Base-by-base conservation (phyloP, 768 basidiomycete species). In the Hygrophorus pudorinus region DNA sequence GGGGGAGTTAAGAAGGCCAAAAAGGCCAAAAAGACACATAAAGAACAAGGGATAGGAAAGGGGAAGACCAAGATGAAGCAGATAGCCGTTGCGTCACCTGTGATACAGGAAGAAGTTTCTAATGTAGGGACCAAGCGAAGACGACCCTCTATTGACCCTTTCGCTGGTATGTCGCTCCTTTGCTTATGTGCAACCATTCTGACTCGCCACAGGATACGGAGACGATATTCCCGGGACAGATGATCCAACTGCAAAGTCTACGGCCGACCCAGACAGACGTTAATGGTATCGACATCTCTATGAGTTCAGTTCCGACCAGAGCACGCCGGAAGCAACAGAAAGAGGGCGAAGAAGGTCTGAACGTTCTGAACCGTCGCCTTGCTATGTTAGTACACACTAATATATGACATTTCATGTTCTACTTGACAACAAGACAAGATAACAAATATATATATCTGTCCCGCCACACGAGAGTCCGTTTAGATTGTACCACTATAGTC, bases 141-240 rank as follows among this genome's bases (percentile, higher is more conserved):
- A 57, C 67, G 79, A 51, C 67, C 71, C 21, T 61, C 59, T 0
- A 54, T 81, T 21, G 83, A 85, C 59, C 78, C 79, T 4, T 86
- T 85, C 51, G 72, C 78, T 46, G 82, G 85, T 79, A 53, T 38
- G 37, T 11, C 14, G 5, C 13, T n/a, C 14, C 32, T 12, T 12
- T 10, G 30, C 28, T 9, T 43, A 5, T 20, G 28, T 30, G 13
- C 7, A 13, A 28, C 12, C 10, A 9, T 41, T 13, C n/a, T 45
- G 28, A 13, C n/a, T 34, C 38, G 10, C 24, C 20, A 11, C 42
- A 38, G 44, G 37, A 6, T 45, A 44, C 34, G 34, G 43, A 34
- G 43, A 44, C 34, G 31, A 44, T 27, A 13, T 24, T 3, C n/a
- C n/a, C 12, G 31, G 3, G 21, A 11, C n/a, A 35, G 35, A 35